Base-by-base conservation (phyloP, 805 yeast genomes). In the Danielia reshetovae region DNA sequence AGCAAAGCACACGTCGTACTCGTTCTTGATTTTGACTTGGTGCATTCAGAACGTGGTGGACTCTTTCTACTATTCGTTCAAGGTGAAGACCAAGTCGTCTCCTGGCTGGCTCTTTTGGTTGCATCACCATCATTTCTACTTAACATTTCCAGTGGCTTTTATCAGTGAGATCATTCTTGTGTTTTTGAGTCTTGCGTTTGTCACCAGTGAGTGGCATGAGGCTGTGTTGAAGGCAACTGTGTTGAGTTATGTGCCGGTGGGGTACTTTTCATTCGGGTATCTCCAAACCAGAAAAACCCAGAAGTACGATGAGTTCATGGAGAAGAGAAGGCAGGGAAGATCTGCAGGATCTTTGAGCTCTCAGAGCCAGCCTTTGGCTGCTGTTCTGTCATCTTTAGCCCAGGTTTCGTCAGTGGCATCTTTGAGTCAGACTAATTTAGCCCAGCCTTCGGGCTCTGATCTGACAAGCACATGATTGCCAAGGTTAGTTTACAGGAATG, bases 1-100 rank as follows among this genome's bases (percentile, higher is more conserved):
- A 16, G 71, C 73, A 5, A 65, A 58, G 36, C 72, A 68, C 46
- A 58, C 64, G 2, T 46, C 65, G 6, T 68, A 66, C 46, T 62
- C 71, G 13, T 40, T 62, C 7, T 51, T 68, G 35, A 63, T 68
- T 5, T 7, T 49, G 9, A 42, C 62, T 15, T 67, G 70, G 70
- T 56, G 68, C 35, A n/a, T 53, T 18, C 49, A 51, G 29, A 43
- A 60, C 35, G 32, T 61, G 16, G 50, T 65, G 13, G 62, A 65
- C 40, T 62, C 42, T 37, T 42, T 52, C 4, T 68, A 63, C 47
- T 52, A 63, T 39, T 43, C 66, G 4, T 67, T 66, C 47, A 54
- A 46, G 37, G 42, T 56, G 18, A 65, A 61, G 39, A 61, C 70
- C 2, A 50, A 57, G 34, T 32, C 59, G 2, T 50, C 69, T 10